Evolutionary conservation across 495 filamentous ascomycete genomes (phyloP), one percentile per base, ranked within the genome.

Genomic region (Immersiella caudata): DNA sequence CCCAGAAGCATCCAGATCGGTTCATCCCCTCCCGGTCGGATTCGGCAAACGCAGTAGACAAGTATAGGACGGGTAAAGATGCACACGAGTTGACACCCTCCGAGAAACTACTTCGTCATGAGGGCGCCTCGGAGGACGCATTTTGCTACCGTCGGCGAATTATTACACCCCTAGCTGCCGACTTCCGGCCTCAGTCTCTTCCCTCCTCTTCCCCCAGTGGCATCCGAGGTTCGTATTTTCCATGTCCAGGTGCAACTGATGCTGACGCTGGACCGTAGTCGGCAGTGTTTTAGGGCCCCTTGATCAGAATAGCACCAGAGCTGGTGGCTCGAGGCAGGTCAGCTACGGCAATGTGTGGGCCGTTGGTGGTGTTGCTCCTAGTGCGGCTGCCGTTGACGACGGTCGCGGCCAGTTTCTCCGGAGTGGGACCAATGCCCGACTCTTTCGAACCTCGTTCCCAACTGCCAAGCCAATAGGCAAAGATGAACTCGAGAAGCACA

Each of bases 321-420:
- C 18, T 11, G 66, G 81, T 14, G 72, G 80, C 35, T 18, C 40
- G 40, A 46, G 40, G 14, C 82, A 84, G 62, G 79, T 88, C 58
- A 95, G 92, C 76, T 69, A 79, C 58, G 91, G 91, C 0, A 84
- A 87, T 40, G 83, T 94, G n/a, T 96, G 93, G 93, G 86, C 87
- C 6, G 91, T 95, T 18, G 91, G 93, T 20, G 91, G 92, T 27
- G 70, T 83, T 27, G 84, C 86, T 54, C 82, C 83, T 24, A 82
- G 82, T 16, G 85, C 79, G 12, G 69, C 79, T 49, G 82, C 85
- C 9, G 75, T 90, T 21, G 74, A 88, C 59, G 81, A 89, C 74
- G 89, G 90, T 11, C 80, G 85, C 46, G 89, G 88, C 20, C 85
- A 87, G 20, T 73, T 89, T 29, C 64, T 91, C 14, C 85, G 84